These are phyloP conservation scores for Globisporangium nodosum DNA, from an alignment of 352 stramenopile genomes.

Conservation along the genomic window DNA sequence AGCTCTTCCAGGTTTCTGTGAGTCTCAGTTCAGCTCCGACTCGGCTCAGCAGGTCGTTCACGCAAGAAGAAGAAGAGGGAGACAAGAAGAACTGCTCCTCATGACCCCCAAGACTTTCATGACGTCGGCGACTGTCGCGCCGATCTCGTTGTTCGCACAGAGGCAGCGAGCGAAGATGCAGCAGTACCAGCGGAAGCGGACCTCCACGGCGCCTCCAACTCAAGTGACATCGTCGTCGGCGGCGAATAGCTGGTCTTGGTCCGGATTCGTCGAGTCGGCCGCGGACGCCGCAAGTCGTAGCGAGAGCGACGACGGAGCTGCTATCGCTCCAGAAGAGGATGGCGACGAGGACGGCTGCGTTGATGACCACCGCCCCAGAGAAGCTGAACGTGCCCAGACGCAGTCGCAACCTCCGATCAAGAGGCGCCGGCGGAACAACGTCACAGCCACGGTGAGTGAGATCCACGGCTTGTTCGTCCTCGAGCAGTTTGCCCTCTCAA, in stretches of 20 bases:
- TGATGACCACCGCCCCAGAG: not conserved
- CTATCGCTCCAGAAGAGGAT: not conserved
- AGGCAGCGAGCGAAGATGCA: not conserved
- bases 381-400: not conserved
- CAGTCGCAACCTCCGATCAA: slow-evolving; percentile 1
- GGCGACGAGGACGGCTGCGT: not conserved
- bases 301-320: not conserved
- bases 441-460: slow-evolving; percentile 3
- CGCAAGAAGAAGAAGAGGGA: no score
- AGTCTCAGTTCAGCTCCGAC: no score
- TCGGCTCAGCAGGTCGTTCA: no score
- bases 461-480: not conserved
- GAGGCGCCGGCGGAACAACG: slow-evolving; percentile 8
- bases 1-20: no score
- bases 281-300: no score
- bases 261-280: no score
- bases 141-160: not conserved
- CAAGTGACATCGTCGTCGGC: no score
- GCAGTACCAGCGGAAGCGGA: not conserved
- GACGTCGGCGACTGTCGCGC: not conserved
- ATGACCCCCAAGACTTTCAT: slow-evolving; percentile 1
- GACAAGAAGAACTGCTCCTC: no score
- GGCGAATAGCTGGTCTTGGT: no score
- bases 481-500: not conserved
- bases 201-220: not conserved